Conservation (phyloP, 805 yeast species). For the Groenewaldozyma salmanticensis region DNA sequence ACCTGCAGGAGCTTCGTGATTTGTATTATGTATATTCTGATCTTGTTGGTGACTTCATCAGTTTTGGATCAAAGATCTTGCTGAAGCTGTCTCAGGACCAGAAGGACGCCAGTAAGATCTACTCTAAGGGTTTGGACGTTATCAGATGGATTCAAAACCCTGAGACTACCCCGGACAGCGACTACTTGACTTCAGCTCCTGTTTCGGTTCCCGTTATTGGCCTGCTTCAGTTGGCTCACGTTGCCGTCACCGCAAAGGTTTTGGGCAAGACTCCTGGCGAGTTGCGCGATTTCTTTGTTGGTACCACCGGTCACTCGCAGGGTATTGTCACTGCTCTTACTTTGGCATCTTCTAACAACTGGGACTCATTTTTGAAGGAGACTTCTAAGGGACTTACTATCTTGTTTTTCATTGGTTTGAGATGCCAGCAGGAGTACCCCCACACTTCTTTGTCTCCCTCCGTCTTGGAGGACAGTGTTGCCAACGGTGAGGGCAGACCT, state of each 20-base stretch:
- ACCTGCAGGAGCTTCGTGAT: constrained; percentile 91
- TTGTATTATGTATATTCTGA: constrained; percentile 69
- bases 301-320: constrained; percentile 38
- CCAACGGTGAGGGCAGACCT: constrained; percentile 92
- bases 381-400: constrained; percentile 73
- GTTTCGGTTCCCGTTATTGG: constrained; percentile 97
- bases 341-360: constrained; percentile 66
- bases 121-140: constrained; percentile 88
- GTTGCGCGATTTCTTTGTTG: constrained; percentile 49
- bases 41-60: constrained; percentile 60
- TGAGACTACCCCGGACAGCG: constrained; percentile 79
- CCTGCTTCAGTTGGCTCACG: constrained; percentile 90
- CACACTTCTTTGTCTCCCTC: constrained; percentile 91
- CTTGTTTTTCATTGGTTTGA: constrained; percentile 86
- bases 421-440: constrained; percentile 86
- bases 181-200: constrained; percentile 82
- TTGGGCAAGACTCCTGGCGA: constrained; percentile 87
- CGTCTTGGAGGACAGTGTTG: constrained; percentile 82
- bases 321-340: constrained; percentile 84
- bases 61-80: constrained; percentile 58
- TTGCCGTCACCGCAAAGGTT: constrained; percentile 74
- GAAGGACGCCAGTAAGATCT: constrained; percentile 73
- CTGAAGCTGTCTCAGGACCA: constrained; percentile 59
- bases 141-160: constrained; percentile 79
- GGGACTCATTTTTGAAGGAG: constrained; percentile 71